These are phyloP conservation scores for Naegleria fowleri DNA, from an alignment of 208 protist genomes.

Conservation along the genomic window DNA sequence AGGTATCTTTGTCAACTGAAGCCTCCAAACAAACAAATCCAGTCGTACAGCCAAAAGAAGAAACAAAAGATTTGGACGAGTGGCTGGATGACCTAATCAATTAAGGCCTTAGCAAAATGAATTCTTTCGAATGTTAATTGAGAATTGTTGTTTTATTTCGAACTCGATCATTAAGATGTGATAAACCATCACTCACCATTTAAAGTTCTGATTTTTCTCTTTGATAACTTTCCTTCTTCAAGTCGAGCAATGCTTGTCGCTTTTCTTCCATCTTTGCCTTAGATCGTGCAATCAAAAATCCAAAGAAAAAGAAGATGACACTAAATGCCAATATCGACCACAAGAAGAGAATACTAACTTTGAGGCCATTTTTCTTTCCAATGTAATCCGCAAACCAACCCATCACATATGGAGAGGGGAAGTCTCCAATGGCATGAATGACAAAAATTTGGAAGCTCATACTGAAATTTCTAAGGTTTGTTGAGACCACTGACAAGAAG, in stretches of 20 bases:
- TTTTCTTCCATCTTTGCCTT: neutral
- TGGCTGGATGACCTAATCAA: neutral
- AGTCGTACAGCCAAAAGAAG: neutral
- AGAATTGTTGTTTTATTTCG: too few relatives aligned
- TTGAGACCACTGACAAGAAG: slow-evolving; percentile 16
- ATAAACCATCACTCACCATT: neutral
- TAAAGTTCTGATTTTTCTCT: neutral
- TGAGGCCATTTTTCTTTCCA: neutral
- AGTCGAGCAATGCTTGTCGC: neutral
- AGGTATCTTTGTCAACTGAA: neutral
- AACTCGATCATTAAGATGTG: too few relatives aligned
- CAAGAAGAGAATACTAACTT: neutral
- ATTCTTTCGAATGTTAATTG: too few relatives aligned
- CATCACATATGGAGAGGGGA: slow-evolving; percentile 25
- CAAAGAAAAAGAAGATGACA: slow-evolving; percentile 9
- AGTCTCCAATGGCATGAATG: slow-evolving; percentile 32
- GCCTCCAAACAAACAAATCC: neutral
- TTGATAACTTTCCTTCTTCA: neutral
- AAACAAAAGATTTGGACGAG: neutral
- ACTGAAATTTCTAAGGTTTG: slow-evolving; percentile 14
- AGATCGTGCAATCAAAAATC: neutral
- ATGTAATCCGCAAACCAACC: slow-evolving; percentile 18
- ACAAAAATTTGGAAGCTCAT: slow-evolving; percentile 29
- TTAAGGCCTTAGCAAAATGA: neutral
- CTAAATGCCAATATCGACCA: neutral